phyloP scores from a whole-genome alignment of 352 stramenopile species.

The Globisporangium sylvaticum region DNA sequence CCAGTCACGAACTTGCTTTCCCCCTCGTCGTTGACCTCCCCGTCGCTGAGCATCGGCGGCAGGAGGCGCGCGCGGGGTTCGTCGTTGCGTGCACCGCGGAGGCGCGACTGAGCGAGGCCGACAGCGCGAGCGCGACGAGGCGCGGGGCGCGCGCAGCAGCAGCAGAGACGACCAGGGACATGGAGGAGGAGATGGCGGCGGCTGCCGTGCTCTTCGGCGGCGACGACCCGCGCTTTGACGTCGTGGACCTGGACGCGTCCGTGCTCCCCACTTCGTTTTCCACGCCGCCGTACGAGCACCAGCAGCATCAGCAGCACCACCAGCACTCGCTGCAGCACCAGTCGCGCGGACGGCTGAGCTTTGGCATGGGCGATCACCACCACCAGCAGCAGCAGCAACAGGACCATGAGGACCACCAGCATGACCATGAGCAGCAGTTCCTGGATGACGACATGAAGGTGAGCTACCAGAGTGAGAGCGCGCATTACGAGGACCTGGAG shows the following conservation, averaged over 20 bases:
- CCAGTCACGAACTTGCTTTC: slow-evolving; percentile 16
- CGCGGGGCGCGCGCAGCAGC: slow-evolving; percentile 11
- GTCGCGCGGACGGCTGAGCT: slow-evolving; percentile 7
- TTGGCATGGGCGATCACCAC: not conserved
- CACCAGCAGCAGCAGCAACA: not conserved
- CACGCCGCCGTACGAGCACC: slow-evolving; percentile 18
- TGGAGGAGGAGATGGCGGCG: slow-evolving; percentile 53
- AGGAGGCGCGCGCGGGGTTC: slow-evolving; percentile 6
- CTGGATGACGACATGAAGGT: slow-evolving; percentile 4
- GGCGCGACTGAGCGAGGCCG: slow-evolving; percentile 15
- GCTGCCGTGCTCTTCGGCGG: slow-evolving; percentile 50
- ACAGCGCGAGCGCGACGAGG: slow-evolving; percentile 6
- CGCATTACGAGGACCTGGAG: slow-evolving; percentile 2
- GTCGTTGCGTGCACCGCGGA: slow-evolving; percentile 6
- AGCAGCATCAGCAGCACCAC: not conserved
- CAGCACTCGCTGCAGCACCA: not conserved
- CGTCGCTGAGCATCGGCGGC: slow-evolving; percentile 4
- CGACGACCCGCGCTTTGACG: slow-evolving; percentile 46
- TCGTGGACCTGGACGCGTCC: slow-evolving; percentile 41
- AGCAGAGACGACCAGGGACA: slow-evolving; percentile 16
- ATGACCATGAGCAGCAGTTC: slow-evolving; percentile 1
- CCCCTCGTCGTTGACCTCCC: not conserved
- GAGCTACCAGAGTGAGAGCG: slow-evolving; percentile 8
- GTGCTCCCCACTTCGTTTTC: slow-evolving; percentile 46
- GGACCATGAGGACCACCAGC: not conserved